Percentiles rank a stretch among this genome's conserved stretches.
These are phyloP conservation scores for Yamadazyma ubonensis DNA, from an alignment of 805 yeast species.

Conservation along the genomic window DNA sequence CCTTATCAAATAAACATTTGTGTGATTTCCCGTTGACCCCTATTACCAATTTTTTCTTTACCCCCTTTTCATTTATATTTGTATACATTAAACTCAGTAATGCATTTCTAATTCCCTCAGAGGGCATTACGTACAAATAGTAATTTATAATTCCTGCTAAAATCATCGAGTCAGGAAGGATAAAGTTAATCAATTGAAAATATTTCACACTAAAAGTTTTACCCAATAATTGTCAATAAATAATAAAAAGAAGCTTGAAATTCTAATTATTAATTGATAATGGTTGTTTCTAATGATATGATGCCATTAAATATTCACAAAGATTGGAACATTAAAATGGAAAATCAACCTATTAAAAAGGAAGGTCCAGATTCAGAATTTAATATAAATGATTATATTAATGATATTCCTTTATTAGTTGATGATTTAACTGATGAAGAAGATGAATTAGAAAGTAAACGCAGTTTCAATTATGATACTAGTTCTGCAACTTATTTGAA, in stretches of 20 bases:
- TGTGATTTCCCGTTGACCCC: too few relatives aligned
- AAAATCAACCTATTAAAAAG: not conserved
- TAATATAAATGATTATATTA: slow-evolving; percentile 19
- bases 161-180: not conserved
- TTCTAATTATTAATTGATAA: slow-evolving; percentile 4
- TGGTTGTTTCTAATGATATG: slow-evolving; percentile 10
- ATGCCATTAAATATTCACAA: slow-evolving; percentile 8
- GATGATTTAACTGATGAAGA: slow-evolving; percentile 16
- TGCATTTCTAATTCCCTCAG: slow-evolving; percentile 3
- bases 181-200: not conserved
- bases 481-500: not conserved
- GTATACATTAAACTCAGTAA: not conserved
- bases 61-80: slow-evolving; percentile 1
- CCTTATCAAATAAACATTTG: too few relatives aligned
- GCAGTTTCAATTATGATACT: not conserved
- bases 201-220: not conserved
- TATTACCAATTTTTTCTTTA: not conserved
- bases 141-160: not conserved
- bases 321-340: slow-evolving; percentile 1
- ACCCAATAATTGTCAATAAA: not conserved
- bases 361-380: slow-evolving; percentile 9
- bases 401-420: slow-evolving; percentile 15
- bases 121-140: slow-evolving; percentile 5
- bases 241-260: slow-evolving; percentile 4
- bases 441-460: slow-evolving; percentile 11